Evolutionary conservation across 371 early-diverging fungal genomes (phyloP).

Genomic region (Syncephalastrum racemosum): DNA sequence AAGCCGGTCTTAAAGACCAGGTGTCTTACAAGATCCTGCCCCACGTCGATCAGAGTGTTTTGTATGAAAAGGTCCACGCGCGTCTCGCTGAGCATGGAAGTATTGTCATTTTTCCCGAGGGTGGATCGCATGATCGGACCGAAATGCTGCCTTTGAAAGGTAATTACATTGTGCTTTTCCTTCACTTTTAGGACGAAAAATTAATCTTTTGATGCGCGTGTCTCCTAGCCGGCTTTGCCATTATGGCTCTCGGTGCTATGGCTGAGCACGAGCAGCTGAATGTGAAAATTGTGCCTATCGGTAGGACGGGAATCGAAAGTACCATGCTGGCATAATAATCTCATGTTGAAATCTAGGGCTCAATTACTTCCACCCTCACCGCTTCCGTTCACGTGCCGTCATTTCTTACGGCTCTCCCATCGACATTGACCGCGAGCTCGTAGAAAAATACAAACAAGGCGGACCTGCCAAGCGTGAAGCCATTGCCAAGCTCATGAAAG

Average conservation of each 20-base stretch:
- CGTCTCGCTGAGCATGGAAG: conserved; percentile 61
- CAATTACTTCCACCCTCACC: conserved; percentile 88
- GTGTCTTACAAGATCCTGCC: conserved; percentile 63
- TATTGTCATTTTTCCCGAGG: conserved; percentile 91
- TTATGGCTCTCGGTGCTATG: conserved; percentile 87
- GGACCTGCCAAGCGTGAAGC: conserved; percentile 75
- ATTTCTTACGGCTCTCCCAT: conserved; percentile 86
- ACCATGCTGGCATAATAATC: not conserved
- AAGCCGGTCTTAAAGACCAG: not conserved
- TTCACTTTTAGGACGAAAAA: not conserved
- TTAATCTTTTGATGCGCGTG: not conserved
- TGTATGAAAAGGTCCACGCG: conserved; percentile 73
- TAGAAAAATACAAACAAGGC: conserved; percentile 69
- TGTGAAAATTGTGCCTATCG: conserved; percentile 83
- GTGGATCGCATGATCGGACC: conserved; percentile 86
- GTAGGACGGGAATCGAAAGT: conserved; percentile 22
- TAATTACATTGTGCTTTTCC: conserved; percentile 5
- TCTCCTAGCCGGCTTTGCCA: conserved; percentile 60
- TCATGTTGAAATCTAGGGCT: conserved; percentile 44
- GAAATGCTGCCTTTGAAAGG: conserved; percentile 86
- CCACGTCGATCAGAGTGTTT: conserved; percentile 71
- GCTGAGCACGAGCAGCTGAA: conserved; percentile 69
- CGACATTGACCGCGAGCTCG: conserved; percentile 58
- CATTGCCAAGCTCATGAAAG: conserved; percentile 58
- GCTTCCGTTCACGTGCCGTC: conserved; percentile 86